These are phyloP conservation scores for Ceratocystis colombiana DNA, from an alignment of 2,329 filamentous ascomycete genomes.

Conservation along the genomic window DNA sequence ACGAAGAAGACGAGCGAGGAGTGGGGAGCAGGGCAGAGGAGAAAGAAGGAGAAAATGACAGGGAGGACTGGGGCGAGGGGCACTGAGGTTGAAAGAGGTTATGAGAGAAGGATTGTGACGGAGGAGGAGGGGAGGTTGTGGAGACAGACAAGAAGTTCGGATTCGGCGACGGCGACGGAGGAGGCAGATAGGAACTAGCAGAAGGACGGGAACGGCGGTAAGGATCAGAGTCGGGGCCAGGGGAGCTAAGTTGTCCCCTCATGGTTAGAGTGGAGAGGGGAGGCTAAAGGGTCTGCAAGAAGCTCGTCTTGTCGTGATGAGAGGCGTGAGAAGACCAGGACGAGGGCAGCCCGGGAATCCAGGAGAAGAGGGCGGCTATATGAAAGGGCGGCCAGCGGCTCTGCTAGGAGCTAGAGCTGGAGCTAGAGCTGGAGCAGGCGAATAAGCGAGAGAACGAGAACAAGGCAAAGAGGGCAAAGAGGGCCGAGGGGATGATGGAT, in stretches of 20 bases:
- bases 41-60: neutral
- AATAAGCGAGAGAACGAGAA: no score
- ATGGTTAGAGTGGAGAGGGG: neutral
- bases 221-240: neutral
- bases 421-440: no score
- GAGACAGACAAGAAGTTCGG: neutral
- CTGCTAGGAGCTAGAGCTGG: no score
- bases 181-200: neutral
- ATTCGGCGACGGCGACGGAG: neutral
- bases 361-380: no score
- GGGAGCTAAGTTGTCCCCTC: neutral
- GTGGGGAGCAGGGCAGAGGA: neutral
- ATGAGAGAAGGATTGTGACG: neutral
- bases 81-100: neutral
- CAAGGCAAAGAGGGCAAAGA: no score
- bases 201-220: constrained; percentile 1
- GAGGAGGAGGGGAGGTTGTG: neutral
- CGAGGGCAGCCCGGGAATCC: no score
- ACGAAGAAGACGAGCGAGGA: neutral
- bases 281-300: neutral
- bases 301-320: neutral
- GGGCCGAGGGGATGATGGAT: neutral
- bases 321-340: neutral
- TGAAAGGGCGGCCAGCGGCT: no score
- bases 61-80: neutral